phyloP scores from a whole-genome alignment of 2,329 filamentous ascomycete species.

The Trichoderma atroviride region DNA sequence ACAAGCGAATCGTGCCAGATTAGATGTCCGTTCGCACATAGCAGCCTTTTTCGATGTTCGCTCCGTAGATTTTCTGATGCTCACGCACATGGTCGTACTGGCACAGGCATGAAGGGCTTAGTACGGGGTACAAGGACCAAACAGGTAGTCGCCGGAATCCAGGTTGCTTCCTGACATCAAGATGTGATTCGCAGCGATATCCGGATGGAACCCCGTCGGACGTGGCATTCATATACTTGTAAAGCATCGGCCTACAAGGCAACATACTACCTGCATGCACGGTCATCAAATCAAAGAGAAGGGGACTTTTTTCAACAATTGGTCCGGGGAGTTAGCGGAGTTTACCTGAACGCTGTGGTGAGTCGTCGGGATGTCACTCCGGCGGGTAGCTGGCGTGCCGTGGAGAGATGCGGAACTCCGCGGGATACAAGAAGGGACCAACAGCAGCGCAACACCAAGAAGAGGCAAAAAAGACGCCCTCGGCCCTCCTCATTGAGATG shows the following conservation, averaged over 20 bases:
- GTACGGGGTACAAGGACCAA: conserved; percentile 6
- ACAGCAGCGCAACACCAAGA: neutral
- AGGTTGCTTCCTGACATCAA: neutral
- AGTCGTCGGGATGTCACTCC: conserved; percentile 1
- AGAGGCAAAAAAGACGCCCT: neutral
- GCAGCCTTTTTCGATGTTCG: neutral
- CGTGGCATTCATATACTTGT: neutral
- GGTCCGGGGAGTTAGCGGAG: neutral
- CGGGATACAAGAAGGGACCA: neutral
- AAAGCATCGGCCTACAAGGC: neutral
- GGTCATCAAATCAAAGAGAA: neutral
- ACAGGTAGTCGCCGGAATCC: conserved; percentile 1
- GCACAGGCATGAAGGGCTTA: neutral
- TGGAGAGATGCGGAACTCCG: neutral
- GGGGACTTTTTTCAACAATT: conserved; percentile 1
- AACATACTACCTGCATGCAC: neutral
- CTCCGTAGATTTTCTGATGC: neutral
- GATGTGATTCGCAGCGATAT: conserved; percentile 19
- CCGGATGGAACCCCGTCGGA: conserved; percentile 2
- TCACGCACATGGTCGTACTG: neutral
- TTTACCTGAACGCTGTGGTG: neutral
- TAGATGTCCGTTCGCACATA: neutral
- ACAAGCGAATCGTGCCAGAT: conserved; percentile 9
- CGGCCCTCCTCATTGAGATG: neutral
- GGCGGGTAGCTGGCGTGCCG: neutral